phyloP scores from a whole-genome alignment of 1,139 yeast species.

The Candida frijolesensis region DNA sequence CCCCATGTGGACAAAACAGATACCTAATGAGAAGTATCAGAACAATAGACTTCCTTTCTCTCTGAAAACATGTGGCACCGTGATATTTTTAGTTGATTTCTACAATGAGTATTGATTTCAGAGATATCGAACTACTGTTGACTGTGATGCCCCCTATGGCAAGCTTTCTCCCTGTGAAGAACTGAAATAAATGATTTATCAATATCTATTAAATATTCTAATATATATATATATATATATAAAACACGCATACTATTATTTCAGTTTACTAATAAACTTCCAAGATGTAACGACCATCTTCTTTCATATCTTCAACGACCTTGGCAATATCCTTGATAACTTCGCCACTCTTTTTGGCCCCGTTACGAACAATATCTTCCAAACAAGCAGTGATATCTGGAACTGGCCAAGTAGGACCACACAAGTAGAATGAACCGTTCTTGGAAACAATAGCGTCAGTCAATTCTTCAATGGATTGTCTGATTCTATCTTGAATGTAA shows the following conservation, averaged over 20 bases:
- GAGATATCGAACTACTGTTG: no score
- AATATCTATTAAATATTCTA: background rate
- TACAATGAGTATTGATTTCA: no score
- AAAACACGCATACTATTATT: background rate
- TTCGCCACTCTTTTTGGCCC: constrained; percentile 68
- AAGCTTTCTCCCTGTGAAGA: no score
- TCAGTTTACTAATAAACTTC: constrained; percentile 71
- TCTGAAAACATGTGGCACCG: no score
- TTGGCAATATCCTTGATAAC: constrained; percentile 69
- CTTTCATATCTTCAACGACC: constrained; percentile 92
- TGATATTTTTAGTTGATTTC: no score
- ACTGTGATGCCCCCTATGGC: no score
- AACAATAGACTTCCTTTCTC: no score
- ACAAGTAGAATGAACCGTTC: constrained; percentile 88
- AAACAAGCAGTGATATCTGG: constrained; percentile 93
- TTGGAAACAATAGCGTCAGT: constrained; percentile 77
- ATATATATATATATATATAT: background rate
- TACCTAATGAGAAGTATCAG: no score
- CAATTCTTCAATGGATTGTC: constrained; percentile 71
- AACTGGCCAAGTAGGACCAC: constrained; percentile 99
- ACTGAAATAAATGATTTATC: background rate
- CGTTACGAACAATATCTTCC: constrained; percentile 74
- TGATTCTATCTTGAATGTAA: constrained; percentile 91
- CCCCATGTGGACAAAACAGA: no score
- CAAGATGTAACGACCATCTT: constrained; percentile 85